Evolutionary conservation across 768 basidiomycete genomes (phyloP).

Genomic region (Podaxis sp.): DNA sequence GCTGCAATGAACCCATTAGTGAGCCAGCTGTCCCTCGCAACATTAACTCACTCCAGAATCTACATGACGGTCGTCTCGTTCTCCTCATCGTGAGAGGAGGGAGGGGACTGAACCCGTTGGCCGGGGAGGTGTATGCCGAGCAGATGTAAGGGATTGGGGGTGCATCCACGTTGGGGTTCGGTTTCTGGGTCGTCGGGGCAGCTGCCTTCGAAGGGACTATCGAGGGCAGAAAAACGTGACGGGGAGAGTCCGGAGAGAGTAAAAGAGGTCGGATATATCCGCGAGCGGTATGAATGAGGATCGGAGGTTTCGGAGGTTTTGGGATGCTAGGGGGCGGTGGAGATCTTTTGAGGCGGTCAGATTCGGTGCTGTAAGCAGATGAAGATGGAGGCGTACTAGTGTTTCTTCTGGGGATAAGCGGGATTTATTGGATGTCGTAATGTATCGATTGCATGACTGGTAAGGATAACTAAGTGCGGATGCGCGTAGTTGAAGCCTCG

Average conservation of each 20-base stretch:
- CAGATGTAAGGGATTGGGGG: conserved; percentile 57
- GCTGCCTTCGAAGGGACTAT: conserved; percentile 32
- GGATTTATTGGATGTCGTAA: conserved; percentile 34
- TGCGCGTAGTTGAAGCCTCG: conserved; percentile 20
- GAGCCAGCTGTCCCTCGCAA: conserved; percentile 44
- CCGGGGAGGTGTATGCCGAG: conserved; percentile 68
- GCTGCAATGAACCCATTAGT: conserved; percentile 49
- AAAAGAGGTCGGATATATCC: conserved; percentile 35
- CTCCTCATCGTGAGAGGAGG: conserved; percentile 15
- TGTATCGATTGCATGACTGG: conserved; percentile 37
- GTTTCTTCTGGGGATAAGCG: conserved; percentile 33
- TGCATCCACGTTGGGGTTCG: conserved; percentile 35
- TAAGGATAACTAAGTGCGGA: background rate
- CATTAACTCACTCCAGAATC: conserved; percentile 27
- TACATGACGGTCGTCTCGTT: conserved; percentile 7
- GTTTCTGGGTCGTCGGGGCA: conserved; percentile 17
- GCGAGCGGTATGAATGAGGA: conserved; percentile 36
- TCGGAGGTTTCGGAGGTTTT: conserved; percentile 48
- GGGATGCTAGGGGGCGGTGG: conserved; percentile 51
- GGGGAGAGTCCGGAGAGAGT: conserved; percentile 32
- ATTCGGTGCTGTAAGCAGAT: background rate
- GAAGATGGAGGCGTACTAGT: conserved; percentile 26
- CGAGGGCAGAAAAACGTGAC: conserved; percentile 35
- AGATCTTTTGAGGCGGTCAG: conserved; percentile 36
- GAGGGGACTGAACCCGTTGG: conserved; percentile 39